Evolutionary conservation across 2,329 filamentous ascomycete genomes (phyloP), one percentile per base, ranked within the genome.

Genomic region (Nothophoma quercina): DNA sequence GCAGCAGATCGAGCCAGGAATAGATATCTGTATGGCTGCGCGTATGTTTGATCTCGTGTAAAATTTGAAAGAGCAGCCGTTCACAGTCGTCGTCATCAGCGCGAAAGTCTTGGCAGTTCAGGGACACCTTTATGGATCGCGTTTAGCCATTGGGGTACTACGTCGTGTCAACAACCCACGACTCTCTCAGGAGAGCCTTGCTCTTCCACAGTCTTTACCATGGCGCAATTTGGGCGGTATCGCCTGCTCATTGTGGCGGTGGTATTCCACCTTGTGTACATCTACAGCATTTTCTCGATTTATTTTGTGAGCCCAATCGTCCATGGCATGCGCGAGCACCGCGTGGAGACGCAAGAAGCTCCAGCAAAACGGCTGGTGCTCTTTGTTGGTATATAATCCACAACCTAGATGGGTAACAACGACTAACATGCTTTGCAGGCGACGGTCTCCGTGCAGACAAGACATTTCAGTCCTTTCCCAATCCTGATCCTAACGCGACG

Each of bases 261-360:
- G 71, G 79, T 93, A 56, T 99, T 99, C 74, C 96, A 99, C 77
- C 75, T 98, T 46, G 85, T 96, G 60, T 99, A 99, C 75, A 88
- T 96, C 50, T 90, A 88, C 72, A 96, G 92, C 55, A 98, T 98
- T 69, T 99, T 99, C 78, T 93, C 97, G 75, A 95, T 98, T 60
- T 98, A 99, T 78, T 99, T 99, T 72, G 92, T 97, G 71, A 97
- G 92, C 73, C 95, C 95, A 18, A 95, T 99, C 64, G 95, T 98
- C 47, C 90, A 88, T 79, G 95, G 95, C 70, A 99, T 99, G 95
- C 86, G 84, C 68, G 84, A 92, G 55, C 93, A 91, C 75, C 78
- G 81, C 36, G 81, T 96, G 29, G 85, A 92, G 54, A 82, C 87
- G 48, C 78, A 83, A 42, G 86, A 88, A 73, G 85, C 93, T 18